Conservation (phyloP, 176 grass and related monocot genomes). For the Oryza glumipatula region DNA sequence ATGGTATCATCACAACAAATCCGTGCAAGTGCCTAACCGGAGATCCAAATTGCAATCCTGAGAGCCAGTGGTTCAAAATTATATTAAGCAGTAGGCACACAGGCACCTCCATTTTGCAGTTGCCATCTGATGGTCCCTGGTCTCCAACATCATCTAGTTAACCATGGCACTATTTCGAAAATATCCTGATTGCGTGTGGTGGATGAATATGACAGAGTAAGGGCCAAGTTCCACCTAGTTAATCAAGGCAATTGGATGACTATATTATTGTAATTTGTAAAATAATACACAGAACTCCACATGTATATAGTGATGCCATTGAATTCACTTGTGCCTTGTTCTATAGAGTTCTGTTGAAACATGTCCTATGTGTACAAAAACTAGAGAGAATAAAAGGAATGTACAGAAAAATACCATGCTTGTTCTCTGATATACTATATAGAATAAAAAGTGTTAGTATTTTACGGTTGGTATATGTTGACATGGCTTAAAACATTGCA, state of each 20-base stretch:
- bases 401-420: background rate
- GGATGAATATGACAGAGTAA: background rate
- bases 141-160: conserved; percentile 28
- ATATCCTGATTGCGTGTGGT: background rate
- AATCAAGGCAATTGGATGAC: background rate
- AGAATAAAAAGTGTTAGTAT: background rate
- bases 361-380: conserved; percentile 24
- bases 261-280: background rate
- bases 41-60: conserved; percentile 72
- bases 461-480: background rate
- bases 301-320: background rate
- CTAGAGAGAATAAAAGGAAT: conserved; percentile 25
- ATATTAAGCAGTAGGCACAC: conserved; percentile 61
- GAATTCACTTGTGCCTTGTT: background rate
- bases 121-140: conserved; percentile 44
- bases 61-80: conserved; percentile 90
- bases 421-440: background rate
- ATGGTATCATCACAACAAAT: conserved; percentile 60
- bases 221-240: background rate
- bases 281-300: background rate
- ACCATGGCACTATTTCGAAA: background rate
- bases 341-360: background rate
- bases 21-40: conserved; percentile 67
- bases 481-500: background rate
- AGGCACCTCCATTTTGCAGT: conserved; percentile 52